Conservation (phyloP, 2,329 filamentous ascomycete species). For the Davidsoniella eucalypti region DNA sequence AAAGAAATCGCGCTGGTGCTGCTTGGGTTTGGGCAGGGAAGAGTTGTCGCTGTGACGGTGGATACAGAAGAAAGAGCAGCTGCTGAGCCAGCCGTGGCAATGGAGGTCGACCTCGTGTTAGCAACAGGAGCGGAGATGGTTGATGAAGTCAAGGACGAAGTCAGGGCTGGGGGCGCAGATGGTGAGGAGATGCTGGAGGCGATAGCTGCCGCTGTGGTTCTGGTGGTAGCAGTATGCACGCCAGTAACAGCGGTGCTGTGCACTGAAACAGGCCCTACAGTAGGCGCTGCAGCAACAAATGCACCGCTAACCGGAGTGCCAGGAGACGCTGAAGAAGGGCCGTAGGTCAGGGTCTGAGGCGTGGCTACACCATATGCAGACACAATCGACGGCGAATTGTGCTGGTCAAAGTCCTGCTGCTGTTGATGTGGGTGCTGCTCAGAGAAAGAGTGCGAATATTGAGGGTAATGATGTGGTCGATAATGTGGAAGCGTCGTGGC, state of each 20-base stretch:
- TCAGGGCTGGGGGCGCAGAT: conserved; percentile 22
- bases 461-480: conserved; percentile 44
- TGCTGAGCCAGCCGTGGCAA: conserved; percentile 3
- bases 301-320: background rate
- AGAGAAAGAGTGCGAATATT: conserved; percentile 10
- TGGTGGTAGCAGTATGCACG: conserved; percentile 22
- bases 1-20: conserved; percentile 11
- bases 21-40: conserved; percentile 11
- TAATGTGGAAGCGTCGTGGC: conserved; percentile 37
- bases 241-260: background rate
- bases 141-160: conserved; percentile 3
- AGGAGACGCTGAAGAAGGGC: background rate
- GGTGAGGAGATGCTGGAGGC: conserved; percentile 30
- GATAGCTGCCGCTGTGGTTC: background rate
- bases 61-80: conserved; percentile 7
- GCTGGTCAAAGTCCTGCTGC: background rate
- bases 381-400: background rate
- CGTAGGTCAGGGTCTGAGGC: background rate
- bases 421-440: background rate
- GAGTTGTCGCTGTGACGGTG: conserved; percentile 2
- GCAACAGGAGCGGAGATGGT: conserved; percentile 3
- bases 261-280: conserved; percentile 1
- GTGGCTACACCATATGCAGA: background rate
- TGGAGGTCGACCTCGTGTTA: conserved; percentile 4
- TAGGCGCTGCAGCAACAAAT: background rate